Percentiles rank a stretch among this genome's conserved stretches.
Conservation (phyloP, 1,139 yeast species). For the Suhomyces ambrosiae region DNA sequence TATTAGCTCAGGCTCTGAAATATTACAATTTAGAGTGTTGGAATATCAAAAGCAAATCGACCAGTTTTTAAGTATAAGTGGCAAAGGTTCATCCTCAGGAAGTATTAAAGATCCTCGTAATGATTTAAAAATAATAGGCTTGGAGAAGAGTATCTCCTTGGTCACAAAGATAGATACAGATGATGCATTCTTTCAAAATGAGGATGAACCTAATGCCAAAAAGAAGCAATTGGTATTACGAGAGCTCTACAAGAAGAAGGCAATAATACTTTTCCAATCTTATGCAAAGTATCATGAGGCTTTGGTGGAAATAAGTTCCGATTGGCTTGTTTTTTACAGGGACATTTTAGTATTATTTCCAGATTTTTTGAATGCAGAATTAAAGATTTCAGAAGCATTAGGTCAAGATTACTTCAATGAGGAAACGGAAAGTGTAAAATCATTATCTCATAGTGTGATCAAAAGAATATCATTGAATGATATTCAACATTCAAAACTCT, state of each 20-base stretch:
- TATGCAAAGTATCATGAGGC: conserved; percentile 44
- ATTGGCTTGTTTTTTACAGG: conserved; percentile 42
- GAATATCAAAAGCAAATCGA: conserved; percentile 45
- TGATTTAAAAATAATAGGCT: conserved; percentile 36
- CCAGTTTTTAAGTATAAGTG: conserved; percentile 35
- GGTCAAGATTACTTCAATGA: conserved; percentile 13
- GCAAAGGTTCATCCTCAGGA: conserved; percentile 21
- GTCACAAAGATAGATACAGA: conserved; percentile 29
- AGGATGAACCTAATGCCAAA: conserved; percentile 23
- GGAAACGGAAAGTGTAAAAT: conserved; percentile 18
- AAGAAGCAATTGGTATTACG: conserved; percentile 36
- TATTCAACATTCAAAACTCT: conserved; percentile 22
- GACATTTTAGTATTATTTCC: conserved; percentile 44
- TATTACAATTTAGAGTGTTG: conserved; percentile 34
- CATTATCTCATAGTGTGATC: conserved; percentile 19
- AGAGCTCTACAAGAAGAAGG: conserved; percentile 36
- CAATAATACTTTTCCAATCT: conserved; percentile 35
- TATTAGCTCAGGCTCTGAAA: conserved; percentile 29
- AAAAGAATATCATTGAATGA: conserved; percentile 28
- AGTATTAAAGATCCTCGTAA: conserved; percentile 29
- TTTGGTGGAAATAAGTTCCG: conserved; percentile 44
- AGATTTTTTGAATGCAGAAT: conserved; percentile 38
- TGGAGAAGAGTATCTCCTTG: conserved; percentile 39
- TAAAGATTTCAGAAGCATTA: conserved; percentile 12
- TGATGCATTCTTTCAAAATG: conserved; percentile 28